Evolutionary conservation across 2,329 filamentous ascomycete species (phyloP).

Genomic region (Dichotomopilus funicola): DNA sequence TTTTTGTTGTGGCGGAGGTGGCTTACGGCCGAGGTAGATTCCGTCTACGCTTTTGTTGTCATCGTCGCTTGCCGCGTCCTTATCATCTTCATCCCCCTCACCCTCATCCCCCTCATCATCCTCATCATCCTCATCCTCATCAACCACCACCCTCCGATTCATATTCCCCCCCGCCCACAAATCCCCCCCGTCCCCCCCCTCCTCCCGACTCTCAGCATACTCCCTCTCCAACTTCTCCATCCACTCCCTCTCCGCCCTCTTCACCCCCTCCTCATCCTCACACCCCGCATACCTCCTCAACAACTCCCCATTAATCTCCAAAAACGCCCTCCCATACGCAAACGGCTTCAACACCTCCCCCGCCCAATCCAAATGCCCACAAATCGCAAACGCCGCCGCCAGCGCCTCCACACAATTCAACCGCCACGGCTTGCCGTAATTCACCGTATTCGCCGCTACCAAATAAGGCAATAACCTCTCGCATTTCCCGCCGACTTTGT

Average conservation of each 20-base stretch:
- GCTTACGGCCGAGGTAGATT: slow-evolving; percentile 55
- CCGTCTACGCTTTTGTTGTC: slow-evolving; percentile 45
- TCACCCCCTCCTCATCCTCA: slow-evolving; percentile 71
- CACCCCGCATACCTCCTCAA: slow-evolving; percentile 82
- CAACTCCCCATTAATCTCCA: slow-evolving; percentile 81
- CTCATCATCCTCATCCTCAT: slow-evolving; percentile 49
- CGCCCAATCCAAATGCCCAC: slow-evolving; percentile 86
- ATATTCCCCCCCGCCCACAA: slow-evolving; percentile 89
- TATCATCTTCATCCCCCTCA: slow-evolving; percentile 32
- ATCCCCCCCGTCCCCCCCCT: slow-evolving; percentile 56
- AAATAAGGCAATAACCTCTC: slow-evolving; percentile 88
- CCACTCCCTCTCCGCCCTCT: slow-evolving; percentile 81
- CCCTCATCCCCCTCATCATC: slow-evolving; percentile 42
- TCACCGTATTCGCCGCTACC: slow-evolving; percentile 92
- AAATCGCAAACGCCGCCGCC: slow-evolving; percentile 88
- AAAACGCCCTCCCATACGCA: slow-evolving; percentile 78
- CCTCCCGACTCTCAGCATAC: slow-evolving; percentile 71
- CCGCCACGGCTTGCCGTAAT: slow-evolving; percentile 93
- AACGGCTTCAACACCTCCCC: slow-evolving; percentile 76
- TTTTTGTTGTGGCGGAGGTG: slow-evolving; percentile 36
- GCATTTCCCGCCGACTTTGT: slow-evolving; percentile 85
- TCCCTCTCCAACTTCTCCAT: slow-evolving; percentile 83
- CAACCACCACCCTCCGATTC: slow-evolving; percentile 55
- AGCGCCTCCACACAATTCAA: slow-evolving; percentile 94
- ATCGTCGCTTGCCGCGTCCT: slow-evolving; percentile 35